phyloP scores from a whole-genome alignment of 139 green algal genomes.

The Spirogloea muscicola region DNA sequence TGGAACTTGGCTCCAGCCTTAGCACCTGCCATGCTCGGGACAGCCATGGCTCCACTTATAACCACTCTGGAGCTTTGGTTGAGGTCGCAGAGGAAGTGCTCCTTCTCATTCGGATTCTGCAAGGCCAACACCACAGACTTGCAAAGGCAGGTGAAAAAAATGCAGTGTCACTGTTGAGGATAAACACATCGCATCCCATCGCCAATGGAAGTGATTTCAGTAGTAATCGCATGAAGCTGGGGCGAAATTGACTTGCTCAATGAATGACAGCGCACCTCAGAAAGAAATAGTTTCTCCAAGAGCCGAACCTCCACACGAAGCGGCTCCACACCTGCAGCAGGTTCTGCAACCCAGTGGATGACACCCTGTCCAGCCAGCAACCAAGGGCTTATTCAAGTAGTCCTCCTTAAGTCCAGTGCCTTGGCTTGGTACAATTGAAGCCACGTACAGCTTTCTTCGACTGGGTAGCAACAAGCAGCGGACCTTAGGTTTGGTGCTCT shows the following conservation, averaged over 20 bases:
- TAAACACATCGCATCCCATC: too few species aligned
- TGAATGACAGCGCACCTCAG: constrained; percentile 54
- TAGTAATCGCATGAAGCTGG: too few species aligned
- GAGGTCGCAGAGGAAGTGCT: constrained; percentile 82
- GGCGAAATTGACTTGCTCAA: too few species aligned
- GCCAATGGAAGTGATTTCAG: too few species aligned
- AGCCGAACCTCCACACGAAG: constrained; percentile 62
- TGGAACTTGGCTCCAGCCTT: constrained; percentile 70
- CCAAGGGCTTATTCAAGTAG: neutral
- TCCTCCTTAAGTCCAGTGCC: too few species aligned
- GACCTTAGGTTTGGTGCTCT: constrained; percentile 66
- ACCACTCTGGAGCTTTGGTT: constrained; percentile 66
- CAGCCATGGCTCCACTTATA: constrained; percentile 53
- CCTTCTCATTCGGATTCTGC: constrained; percentile 37
- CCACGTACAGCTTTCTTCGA: too few species aligned
- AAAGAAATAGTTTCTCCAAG: constrained; percentile 87
- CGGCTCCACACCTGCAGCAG: constrained; percentile 63
- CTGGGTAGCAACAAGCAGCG: too few species aligned
- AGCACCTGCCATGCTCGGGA: constrained; percentile 17
- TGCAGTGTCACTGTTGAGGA: too few species aligned
- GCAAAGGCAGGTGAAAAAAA: too few species aligned
- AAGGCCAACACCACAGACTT: too few species aligned
- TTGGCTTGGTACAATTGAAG: too few species aligned
- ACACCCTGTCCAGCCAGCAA: constrained; percentile 64
- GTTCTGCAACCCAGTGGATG: constrained; percentile 91